phyloP scores from a whole-genome alignment of 2,329 filamentous ascomycete genomes.

The Lasiodiplodia sp. region DNA sequence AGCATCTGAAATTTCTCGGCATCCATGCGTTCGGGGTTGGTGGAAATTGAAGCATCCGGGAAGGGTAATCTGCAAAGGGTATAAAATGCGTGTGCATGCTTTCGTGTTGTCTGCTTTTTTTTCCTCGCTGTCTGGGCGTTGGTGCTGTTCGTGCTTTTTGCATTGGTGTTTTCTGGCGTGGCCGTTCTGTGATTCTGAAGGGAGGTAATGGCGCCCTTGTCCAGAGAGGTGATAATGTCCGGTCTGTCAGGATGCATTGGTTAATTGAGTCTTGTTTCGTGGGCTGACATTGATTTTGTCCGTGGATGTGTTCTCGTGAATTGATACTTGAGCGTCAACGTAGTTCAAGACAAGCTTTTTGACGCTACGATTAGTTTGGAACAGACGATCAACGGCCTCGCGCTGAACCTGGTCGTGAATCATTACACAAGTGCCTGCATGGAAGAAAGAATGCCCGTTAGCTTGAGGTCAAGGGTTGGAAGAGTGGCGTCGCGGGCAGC shows the following conservation, averaged over 20 bases:
- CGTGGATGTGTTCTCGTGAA: no score
- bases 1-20: conserved; percentile 15
- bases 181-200: conserved; percentile 20
- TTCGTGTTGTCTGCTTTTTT: neutral
- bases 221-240: neutral
- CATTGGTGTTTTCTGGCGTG: neutral
- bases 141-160: neutral
- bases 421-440: neutral
- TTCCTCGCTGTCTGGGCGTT: neutral
- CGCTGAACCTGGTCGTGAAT: neutral
- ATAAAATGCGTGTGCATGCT: neutral
- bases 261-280: neutral
- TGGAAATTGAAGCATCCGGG: neutral
- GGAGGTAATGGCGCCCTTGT: conserved; percentile 5
- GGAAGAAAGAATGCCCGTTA: neutral
- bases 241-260: neutral
- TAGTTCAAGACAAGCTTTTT: neutral
- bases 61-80: neutral
- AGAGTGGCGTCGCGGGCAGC: neutral
- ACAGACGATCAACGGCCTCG: neutral
- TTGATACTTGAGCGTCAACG: no score
- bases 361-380: neutral
- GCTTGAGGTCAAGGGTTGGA: neutral
- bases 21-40: conserved; percentile 17
- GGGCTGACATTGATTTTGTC: no score